Evolutionary conservation across 306 rosid genomes (phyloP), one percentile per base, ranked within the genome.

Genomic region (Corylus avellana): DNA sequence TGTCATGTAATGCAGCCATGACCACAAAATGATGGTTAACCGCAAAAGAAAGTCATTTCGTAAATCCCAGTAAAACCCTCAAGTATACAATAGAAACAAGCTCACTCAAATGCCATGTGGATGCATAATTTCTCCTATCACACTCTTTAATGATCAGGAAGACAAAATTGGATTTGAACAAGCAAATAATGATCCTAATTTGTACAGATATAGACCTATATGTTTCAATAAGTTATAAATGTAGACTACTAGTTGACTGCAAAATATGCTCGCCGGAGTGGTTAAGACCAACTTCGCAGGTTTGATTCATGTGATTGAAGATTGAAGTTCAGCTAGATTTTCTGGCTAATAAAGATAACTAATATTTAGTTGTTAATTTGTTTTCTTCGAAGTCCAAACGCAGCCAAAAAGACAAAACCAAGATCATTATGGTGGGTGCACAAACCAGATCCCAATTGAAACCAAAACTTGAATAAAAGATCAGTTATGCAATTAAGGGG

Each of bases 401-500:
- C 51, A 51, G 66, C 47, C 46, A 13, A 69, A 7, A 25, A 37
- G 10, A 77, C 12, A 3, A 3, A 58, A 49, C 12, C 16, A 10
- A 58, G 13, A 59, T 22, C 32, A 49, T 13, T 42, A 35, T 25
- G 16, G 17, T 56, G 35, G 56, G 11, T 22, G 11, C 27, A 42
- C 3, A 44, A 68, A 68, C 27, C 29, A 16, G 72, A 18, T 3
- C 12, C 48, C 71, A 27, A 16, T 22, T 12, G 56, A 14, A 18
- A 67, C 37, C 14, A 67, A 59, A 50, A 74, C 56, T 18, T 18
- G 17, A 39, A 57, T 35, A 22, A 78, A 55, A 74, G 46, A 48
- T 51, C 51, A 16, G 66, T 69, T 56, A 27, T 29, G 13, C 50
- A 61, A 74, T 75, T 20, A 57, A 62, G 80, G 73, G 73, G 78